A percentile compares a stretch with the other conserved stretches of the same genome.
Evolutionary conservation across 1,284 basidiomycete genomes (phyloP).

Genomic region (Agaricales sp.): DNA sequence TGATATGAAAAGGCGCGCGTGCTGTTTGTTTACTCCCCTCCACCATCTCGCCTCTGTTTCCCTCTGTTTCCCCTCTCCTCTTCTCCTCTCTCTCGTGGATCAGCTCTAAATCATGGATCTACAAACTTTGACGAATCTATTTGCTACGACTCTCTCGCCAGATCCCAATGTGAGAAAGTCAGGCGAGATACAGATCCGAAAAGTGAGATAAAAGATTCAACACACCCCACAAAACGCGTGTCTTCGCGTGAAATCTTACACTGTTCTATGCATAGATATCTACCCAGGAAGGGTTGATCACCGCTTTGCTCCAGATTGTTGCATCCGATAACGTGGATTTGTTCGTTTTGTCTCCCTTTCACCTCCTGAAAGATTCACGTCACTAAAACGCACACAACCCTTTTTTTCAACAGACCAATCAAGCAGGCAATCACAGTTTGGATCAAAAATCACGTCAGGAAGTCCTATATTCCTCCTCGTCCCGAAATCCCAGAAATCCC

Average conservation of each 20-base stretch:
- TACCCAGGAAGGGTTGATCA: conserved; percentile 68
- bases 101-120: conserved; percentile 53
- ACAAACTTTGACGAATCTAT: conserved; percentile 65
- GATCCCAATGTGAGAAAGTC: conserved; percentile 79
- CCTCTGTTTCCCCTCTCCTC: background rate
- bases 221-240: background rate
- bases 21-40: conserved; percentile 2
- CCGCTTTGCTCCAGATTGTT: conserved; percentile 74
- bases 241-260: background rate
- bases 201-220: conserved; percentile 32
- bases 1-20: background rate
- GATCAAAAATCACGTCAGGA: conserved; percentile 70
- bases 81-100: background rate
- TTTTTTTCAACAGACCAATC: conserved; percentile 39
- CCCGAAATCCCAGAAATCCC: conserved; percentile 36
- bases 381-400: conserved; percentile 6
- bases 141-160: conserved; percentile 69
- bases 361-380: conserved; percentile 1
- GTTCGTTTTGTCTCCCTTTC: conserved; percentile 44
- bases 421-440: conserved; percentile 76
- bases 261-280: conserved; percentile 39
- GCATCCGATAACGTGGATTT: conserved; percentile 63
- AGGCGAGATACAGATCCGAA: conserved; percentile 76
- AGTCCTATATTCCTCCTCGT: conserved; percentile 43
- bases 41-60: background rate